Base-by-base conservation (phyloP, 192 early-diverging fungal species). In the Podochytrium sp. region DNA sequence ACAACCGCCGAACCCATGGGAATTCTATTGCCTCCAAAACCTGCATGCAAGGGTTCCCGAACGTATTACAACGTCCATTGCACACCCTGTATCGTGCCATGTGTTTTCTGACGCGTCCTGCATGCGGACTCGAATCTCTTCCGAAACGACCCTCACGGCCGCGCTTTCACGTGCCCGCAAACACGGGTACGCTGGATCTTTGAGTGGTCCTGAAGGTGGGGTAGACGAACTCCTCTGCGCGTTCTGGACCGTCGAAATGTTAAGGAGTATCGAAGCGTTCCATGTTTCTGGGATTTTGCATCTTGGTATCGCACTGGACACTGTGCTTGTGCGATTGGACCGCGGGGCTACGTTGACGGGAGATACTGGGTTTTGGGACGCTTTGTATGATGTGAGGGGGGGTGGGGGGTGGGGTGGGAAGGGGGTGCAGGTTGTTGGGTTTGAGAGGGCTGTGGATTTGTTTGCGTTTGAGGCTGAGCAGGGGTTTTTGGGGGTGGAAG, bases 231-330 rank as follows among this genome's bases (percentile, higher is more conserved):
- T 56, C 0, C 77, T 88, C 14, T 85, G 78, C 3, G 68, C 72
- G 35, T 88, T 88, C 49, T 88, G 76, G 76, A 71, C 80, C 3
- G 66, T 86, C 38, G 80, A 86, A 67, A 33, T 89, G 20, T 40
- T 88, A 0, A 33, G 77, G 14, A 78, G 61, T 20, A 18, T 86
- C 14, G 82, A 85, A 34, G 75, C 49, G 1, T 59, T 88, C 16
- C 86, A 88, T 74, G 32, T 59, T 4, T 73, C 65, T 37, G 83
- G 83, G 2, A 56, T 89, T 40, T 67, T 89, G 7, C 87, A 89
- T 61, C 32, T 25, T 12, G 71, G 78, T 23, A 65, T 89, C 41
- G 74, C 78, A 42, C 38, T 73, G 18, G 81, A 87, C 50, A 89
- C 83, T 53, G 30, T 88, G 35, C 47, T 89, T 23, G 64, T 81